Evolutionary conservation across 441 rosid genomes (phyloP).

Genomic region (Theobroma grandiflorum): DNA sequence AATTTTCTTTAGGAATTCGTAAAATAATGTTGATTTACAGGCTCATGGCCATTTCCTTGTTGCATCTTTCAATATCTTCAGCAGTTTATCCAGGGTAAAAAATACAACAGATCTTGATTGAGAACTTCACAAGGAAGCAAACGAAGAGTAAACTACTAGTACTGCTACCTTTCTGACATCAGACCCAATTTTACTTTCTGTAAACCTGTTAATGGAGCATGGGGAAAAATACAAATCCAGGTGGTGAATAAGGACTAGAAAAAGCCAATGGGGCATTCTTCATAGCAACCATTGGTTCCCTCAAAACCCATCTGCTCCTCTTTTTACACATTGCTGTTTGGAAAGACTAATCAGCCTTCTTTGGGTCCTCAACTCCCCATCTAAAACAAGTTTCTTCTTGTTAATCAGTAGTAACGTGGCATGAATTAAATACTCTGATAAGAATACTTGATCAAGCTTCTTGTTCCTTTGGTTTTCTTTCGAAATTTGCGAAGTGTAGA

Average conservation of each 20-base stretch:
- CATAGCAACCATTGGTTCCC: background rate
- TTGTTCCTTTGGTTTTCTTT: no score
- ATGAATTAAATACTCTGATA: no score
- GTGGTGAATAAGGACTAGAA: background rate
- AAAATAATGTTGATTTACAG: background rate
- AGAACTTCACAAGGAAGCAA: background rate
- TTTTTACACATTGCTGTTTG: background rate
- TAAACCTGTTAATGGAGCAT: background rate
- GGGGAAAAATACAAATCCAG: background rate
- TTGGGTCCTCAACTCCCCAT: no score
- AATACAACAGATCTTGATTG: background rate
- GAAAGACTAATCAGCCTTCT: no score
- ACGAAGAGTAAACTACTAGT: background rate
- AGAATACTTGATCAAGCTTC: no score
- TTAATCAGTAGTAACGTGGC: no score
- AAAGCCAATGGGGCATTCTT: background rate
- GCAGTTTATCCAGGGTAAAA: background rate
- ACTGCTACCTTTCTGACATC: background rate
- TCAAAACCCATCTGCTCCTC: background rate
- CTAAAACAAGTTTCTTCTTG: no score
- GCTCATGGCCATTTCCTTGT: background rate
- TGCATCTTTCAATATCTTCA: background rate
- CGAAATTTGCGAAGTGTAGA: no score
- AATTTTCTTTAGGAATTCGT: conserved; percentile 1
- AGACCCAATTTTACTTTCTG: background rate